Percentiles rank a stretch among this genome's conserved stretches.
Conservation (phyloP, 805 yeast genomes). For the Debaryomyces tyrocola region DNA sequence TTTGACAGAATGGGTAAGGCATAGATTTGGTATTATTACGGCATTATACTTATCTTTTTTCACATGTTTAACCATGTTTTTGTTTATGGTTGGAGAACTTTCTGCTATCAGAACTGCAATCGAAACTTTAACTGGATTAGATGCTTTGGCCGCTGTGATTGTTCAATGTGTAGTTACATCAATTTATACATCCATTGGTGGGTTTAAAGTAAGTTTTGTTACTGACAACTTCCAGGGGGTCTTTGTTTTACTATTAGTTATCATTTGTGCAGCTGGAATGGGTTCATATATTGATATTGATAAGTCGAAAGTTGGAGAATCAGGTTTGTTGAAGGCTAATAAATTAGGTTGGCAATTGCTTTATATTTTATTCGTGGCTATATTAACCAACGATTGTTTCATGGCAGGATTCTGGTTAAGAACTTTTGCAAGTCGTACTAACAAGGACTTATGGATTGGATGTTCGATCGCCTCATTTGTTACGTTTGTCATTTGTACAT, state of each 20-base stretch:
- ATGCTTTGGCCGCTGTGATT: conserved; percentile 78
- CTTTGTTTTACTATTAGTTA: conserved; percentile 62
- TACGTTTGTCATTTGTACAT: conserved; percentile 59
- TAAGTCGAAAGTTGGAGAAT: conserved; percentile 58
- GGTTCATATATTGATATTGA: conserved; percentile 73
- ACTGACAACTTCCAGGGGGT: conserved; percentile 87
- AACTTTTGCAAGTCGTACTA: conserved; percentile 82
- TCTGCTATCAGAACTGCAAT: conserved; percentile 79
- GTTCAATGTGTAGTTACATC: conserved; percentile 87
- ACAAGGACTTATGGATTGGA: conserved; percentile 74
- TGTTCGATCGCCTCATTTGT: conserved; percentile 73
- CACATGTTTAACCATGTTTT: conserved; percentile 79
- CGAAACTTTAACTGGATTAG: conserved; percentile 71
- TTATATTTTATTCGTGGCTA: conserved; percentile 82
- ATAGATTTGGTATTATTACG: conserved; percentile 70
- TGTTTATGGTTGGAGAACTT: conserved; percentile 85
- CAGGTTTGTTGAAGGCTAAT: conserved; percentile 63
- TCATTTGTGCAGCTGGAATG: conserved; percentile 76
- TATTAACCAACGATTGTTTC: conserved; percentile 86
- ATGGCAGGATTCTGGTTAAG: conserved; percentile 93
- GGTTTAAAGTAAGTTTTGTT: conserved; percentile 82
- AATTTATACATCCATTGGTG: conserved; percentile 84
- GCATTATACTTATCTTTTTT: conserved; percentile 76
- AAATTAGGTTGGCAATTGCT: conserved; percentile 86
- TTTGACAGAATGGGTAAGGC: conserved; percentile 91